These are phyloP conservation scores for Monosporozyma unispora DNA, from an alignment of 805 yeast species.

Conservation along the genomic window DNA sequence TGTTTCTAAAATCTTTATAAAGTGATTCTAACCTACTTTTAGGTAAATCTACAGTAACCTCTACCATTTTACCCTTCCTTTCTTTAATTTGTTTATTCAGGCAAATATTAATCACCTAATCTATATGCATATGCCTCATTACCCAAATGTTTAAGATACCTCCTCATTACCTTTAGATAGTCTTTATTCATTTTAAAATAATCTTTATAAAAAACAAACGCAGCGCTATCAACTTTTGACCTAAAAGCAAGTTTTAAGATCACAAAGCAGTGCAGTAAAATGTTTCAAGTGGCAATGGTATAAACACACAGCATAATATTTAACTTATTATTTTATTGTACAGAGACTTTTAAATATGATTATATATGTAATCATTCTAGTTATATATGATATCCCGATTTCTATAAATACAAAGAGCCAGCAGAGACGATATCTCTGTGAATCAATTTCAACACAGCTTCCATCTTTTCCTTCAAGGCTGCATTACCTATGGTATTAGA, in stretches of 20 bases:
- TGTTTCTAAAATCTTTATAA: constrained; percentile 32
- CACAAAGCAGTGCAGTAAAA: neutral
- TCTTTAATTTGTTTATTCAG: neutral
- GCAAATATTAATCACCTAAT: too few species aligned
- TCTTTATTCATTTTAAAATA: neutral
- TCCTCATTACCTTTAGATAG: neutral
- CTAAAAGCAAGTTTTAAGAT: neutral
- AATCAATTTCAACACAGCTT: constrained; percentile 69
- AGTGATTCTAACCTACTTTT: constrained; percentile 33
- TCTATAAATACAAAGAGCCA: constrained; percentile 69
- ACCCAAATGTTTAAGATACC: too few species aligned
- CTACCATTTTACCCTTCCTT: neutral
- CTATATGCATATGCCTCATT: too few species aligned
- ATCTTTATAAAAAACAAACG: neutral
- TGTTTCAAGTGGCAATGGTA: neutral
- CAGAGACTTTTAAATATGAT: neutral
- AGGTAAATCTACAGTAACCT: constrained; percentile 11
- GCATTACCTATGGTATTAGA: constrained; percentile 91
- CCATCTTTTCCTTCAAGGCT: constrained; percentile 82
- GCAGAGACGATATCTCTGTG: constrained; percentile 97
- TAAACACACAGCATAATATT: neutral
- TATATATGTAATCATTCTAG: neutral
- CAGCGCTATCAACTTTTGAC: neutral
- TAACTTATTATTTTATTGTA: neutral
- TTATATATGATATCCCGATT: neutral